These are phyloP conservation scores for Termitomyces sp. DNA, from an alignment of 1,284 basidiomycete genomes.

Conservation along the genomic window DNA sequence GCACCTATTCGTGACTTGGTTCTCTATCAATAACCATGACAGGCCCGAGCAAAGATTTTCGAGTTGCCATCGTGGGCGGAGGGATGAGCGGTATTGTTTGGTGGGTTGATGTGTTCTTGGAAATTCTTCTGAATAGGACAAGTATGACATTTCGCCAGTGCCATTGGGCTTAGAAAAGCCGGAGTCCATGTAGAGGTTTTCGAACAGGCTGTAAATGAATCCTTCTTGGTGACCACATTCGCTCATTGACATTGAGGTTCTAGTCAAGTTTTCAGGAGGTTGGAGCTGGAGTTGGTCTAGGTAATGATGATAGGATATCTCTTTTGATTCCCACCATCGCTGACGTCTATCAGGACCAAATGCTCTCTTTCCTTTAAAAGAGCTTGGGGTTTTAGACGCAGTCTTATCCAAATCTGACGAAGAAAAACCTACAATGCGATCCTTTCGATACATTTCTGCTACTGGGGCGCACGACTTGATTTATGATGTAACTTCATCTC, in stretches of 20 bases:
- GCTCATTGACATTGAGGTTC: background rate
- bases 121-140: background rate
- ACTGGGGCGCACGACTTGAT: constrained; percentile 36
- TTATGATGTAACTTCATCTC: constrained; percentile 32
- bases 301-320: constrained; percentile 21
- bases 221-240: background rate
- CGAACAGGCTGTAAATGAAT: constrained; percentile 38
- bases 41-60: constrained; percentile 31
- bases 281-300: constrained; percentile 50
- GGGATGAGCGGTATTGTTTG: constrained; percentile 47
- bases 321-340: background rate
- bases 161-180: constrained; percentile 35
- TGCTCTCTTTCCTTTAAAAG: constrained; percentile 39
- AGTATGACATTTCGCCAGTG: constrained; percentile 18
- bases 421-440: constrained; percentile 23
- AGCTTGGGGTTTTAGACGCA: constrained; percentile 38
- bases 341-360: constrained; percentile 37
- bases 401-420: constrained; percentile 34
- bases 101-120: constrained; percentile 13
- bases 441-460: constrained; percentile 39
- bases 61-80: constrained; percentile 50
- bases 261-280: constrained; percentile 39
- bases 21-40: constrained; percentile 24
- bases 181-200: constrained; percentile 46
- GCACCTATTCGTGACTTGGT: background rate